Evolutionary conservation across 345 rosid species (phyloP), one percentile per base, ranked within the genome.

Genomic region (Brassica rapa): DNA sequence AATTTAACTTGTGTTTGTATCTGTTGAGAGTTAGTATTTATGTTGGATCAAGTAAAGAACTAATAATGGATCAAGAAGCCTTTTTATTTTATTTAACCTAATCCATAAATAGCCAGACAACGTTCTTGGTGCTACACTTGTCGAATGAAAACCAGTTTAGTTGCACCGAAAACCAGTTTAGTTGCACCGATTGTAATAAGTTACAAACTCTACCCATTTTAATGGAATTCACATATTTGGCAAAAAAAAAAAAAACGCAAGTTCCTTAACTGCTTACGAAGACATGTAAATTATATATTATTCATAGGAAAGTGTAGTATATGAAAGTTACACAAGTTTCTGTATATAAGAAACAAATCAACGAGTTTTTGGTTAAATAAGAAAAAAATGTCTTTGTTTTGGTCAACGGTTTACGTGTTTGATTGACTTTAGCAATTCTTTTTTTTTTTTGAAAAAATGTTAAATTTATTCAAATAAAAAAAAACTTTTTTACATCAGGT

Each of bases 41-140:
- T 75, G 76, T 80, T 56, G 83, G 80, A 57, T 41, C 75, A 74
- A 80, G 79, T 80, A 70, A 3, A 69, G 19, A 80, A 27, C 79
- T 80, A 68, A 80, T 73, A 25, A 68, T 72, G n/a, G 29, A 71
- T 41, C 76, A 27, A 65, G n/a, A 53, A 39, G 41, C 62, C 53
- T 46, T 41, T 51, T 27, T 5, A 0, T 53, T 55, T 41, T 1
- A 1, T 4, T 72, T 62, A 0, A 80, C 79, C 83, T 74, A 80
- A 80, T 74, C 76, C 83, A 80, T 46, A 35, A 5, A 7, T 43
- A 56, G 32, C 76, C 1, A 70, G 56, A 24, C 68, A 43, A 32
- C 71, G 68, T 75, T 64, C 62, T 41, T 69, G 72, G 32, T n/a
- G 19, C 57, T 39, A 64, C 76, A 80, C n/a, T 66, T 72, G 73